These are phyloP conservation scores for Fusarium ambrosium DNA, from an alignment of 2,329 filamentous ascomycete genomes.

Conservation along the genomic window DNA sequence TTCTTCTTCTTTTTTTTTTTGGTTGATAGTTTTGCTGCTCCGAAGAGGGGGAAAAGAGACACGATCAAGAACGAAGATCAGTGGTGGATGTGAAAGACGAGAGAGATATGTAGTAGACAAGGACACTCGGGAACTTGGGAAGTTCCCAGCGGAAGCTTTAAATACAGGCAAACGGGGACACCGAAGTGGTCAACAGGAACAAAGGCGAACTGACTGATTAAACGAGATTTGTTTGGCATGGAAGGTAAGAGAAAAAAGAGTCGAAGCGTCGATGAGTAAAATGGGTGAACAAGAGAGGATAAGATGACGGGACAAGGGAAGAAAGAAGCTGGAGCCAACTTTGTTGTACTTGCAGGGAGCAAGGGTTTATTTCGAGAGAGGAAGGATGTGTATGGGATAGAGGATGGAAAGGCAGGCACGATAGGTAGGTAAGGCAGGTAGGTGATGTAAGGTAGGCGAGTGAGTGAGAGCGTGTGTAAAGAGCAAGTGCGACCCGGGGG, in stretches of 20 bases:
- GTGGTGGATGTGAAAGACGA: constrained; percentile 9
- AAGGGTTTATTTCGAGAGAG: not conserved
- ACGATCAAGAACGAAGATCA: constrained; percentile 11
- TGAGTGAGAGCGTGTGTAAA: not conserved
- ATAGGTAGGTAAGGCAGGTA: not conserved
- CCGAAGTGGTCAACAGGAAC: constrained; percentile 1
- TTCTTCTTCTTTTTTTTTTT: not conserved
- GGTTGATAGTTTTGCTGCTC: not conserved
- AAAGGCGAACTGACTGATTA: constrained; percentile 1
- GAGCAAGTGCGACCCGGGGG: not conserved
- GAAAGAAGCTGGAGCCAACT: constrained; percentile 2
- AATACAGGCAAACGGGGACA: constrained; percentile 20
- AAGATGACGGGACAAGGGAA: not conserved
- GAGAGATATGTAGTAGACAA: constrained; percentile 25
- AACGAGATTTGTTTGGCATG: constrained; percentile 7
- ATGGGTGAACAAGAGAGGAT: not conserved
- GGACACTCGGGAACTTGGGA: not conserved
- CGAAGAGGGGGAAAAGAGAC: not conserved
- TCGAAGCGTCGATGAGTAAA: not conserved
- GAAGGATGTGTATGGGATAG: not conserved
- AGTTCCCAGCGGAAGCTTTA: constrained; percentile 17
- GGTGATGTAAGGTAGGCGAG: not conserved
- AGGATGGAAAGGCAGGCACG: not conserved
- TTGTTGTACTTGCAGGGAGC: not conserved
- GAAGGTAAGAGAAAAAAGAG: constrained; percentile 15